Evolutionary conservation across 495 filamentous ascomycete species (phyloP).

Genomic region (Talaromyces proteolyticus): DNA sequence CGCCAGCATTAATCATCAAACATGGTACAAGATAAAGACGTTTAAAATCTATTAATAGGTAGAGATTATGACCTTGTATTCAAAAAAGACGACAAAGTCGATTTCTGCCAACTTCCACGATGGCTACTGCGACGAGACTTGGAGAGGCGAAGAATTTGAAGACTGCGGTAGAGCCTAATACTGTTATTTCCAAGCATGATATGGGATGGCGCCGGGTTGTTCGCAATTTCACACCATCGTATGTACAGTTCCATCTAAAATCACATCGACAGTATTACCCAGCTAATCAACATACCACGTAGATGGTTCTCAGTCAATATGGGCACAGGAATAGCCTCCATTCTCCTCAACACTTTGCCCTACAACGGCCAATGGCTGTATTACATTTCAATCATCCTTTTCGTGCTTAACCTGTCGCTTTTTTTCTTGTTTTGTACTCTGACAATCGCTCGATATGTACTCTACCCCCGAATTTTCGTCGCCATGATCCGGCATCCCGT

Average conservation of each 20-base stretch:
- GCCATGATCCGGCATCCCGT: conserved; percentile 45
- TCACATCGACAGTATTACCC: too few species aligned
- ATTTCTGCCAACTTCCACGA: too few species aligned
- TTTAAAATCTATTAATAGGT: too few species aligned
- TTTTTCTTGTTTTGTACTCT: conserved; percentile 36
- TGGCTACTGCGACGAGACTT: too few species aligned
- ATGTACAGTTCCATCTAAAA: conserved; percentile 1
- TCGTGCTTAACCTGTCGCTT: conserved; percentile 47
- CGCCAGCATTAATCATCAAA: too few species aligned
- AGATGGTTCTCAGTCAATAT: conserved; percentile 55
- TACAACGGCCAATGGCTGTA: conserved; percentile 49
- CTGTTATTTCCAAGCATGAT: conserved; percentile 11
- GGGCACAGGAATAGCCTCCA: conserved; percentile 61
- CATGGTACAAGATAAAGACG: too few species aligned
- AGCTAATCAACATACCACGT: too few species aligned
- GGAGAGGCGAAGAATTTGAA: too few species aligned
- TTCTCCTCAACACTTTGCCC: conserved; percentile 51
- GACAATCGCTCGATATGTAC: conserved; percentile 45
- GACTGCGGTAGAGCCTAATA: too few species aligned
- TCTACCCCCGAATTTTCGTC: conserved; percentile 47
- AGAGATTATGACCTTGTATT: too few species aligned
- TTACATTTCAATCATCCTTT: conserved; percentile 47
- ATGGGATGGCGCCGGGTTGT: conserved; percentile 25
- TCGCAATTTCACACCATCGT: conserved; percentile 34
- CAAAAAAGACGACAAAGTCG: too few species aligned